Evolutionary conservation across 2,329 filamentous ascomycete species (phyloP).

Genomic region (Harringtonia aguacate): DNA sequence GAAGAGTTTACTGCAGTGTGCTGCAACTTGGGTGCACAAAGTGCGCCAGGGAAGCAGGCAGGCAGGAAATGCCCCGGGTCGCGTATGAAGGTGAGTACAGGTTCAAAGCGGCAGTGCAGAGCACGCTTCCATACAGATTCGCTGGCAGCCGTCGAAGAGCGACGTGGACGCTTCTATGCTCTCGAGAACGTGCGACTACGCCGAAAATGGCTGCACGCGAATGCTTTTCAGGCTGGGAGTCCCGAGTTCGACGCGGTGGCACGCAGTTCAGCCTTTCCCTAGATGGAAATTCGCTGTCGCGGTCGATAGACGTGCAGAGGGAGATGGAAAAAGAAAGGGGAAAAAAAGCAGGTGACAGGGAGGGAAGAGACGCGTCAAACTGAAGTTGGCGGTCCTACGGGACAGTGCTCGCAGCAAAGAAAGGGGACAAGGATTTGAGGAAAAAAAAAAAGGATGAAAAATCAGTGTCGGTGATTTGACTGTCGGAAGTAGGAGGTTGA

Average conservation of each 20-base stretch:
- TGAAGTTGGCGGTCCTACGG: neutral
- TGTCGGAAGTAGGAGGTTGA: too few species aligned
- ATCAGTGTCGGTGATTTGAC: too few species aligned
- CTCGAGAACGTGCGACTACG: neutral
- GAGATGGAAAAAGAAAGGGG: neutral
- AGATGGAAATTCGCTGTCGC: neutral
- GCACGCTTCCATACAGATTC: too few species aligned
- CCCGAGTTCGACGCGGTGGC: neutral
- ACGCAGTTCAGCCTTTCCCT: too few species aligned
- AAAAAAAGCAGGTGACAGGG: neutral
- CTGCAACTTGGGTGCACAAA: neutral
- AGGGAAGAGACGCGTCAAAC: conserved; percentile 1
- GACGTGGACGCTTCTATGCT: neutral
- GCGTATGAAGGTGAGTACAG: neutral
- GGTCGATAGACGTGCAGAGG: neutral
- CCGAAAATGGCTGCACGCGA: neutral
- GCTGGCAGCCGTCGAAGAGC: too few species aligned
- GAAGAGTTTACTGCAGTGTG: conserved; percentile 15
- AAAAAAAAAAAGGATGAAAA: too few species aligned
- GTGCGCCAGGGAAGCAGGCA: neutral
- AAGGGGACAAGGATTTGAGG: neutral
- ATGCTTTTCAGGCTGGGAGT: neutral
- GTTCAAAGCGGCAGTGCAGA: too few species aligned
- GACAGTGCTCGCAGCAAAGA: neutral
- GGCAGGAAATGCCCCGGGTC: neutral